Conservation (phyloP, 805 yeast species). For the Tetrapisispora arboricola region DNA sequence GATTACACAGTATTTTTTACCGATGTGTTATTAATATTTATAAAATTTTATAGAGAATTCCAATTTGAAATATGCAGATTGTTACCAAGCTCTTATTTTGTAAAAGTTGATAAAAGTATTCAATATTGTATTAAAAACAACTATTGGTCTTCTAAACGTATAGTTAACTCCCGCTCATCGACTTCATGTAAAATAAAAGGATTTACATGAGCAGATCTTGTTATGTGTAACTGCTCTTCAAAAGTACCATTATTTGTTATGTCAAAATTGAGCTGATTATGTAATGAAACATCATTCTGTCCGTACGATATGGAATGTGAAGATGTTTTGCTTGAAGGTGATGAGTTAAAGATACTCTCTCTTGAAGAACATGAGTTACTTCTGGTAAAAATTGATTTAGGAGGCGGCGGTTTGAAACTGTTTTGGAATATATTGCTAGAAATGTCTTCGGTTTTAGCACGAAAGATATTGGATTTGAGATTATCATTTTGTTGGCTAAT, state of each 20-base stretch:
- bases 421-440: background rate
- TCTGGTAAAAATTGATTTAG: background rate
- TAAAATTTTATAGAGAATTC: too few relatives aligned
- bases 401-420: constrained; percentile 1
- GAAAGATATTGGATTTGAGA: constrained; percentile 9
- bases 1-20: too few relatives aligned
- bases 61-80: background rate
- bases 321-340: background rate
- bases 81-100: too few relatives aligned
- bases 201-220: background rate
- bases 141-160: constrained; percentile 1
- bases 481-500: constrained; percentile 15
- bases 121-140: background rate
- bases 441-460: background rate
- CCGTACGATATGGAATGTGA: background rate
- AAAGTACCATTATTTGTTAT: background rate
- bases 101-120: too few relatives aligned
- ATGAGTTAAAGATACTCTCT: background rate
- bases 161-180: background rate
- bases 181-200: background rate
- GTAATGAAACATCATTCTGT: background rate
- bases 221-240: background rate
- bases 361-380: background rate
- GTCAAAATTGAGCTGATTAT: background rate
- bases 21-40: background rate